A percentile compares a stretch with the other conserved stretches of the same genome.
These are phyloP conservation scores for Candida gorgasii DNA, from an alignment of 805 yeast species.

Conservation along the genomic window DNA sequence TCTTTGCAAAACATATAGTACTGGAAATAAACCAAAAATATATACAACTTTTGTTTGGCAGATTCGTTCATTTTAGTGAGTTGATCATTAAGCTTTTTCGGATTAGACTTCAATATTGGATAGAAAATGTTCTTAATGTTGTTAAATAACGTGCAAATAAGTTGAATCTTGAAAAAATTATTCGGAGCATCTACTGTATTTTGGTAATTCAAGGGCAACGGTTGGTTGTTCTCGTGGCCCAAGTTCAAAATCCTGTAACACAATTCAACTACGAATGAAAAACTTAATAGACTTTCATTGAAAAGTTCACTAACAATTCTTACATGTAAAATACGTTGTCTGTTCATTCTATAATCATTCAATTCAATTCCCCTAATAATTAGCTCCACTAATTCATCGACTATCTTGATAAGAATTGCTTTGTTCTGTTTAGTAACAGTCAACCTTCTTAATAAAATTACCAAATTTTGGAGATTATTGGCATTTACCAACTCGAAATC, in stretches of 20 bases:
- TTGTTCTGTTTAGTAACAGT: constrained; percentile 28
- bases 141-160: constrained; percentile 33
- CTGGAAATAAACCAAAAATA: constrained; percentile 62
- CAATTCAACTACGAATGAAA: constrained; percentile 49
- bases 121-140: constrained; percentile 1
- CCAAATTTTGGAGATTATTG: constrained; percentile 37
- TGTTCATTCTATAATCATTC: constrained; percentile 58
- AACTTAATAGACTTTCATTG: constrained; percentile 47
- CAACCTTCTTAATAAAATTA: constrained; percentile 16
- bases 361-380: constrained; percentile 65
- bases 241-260: constrained; percentile 57
- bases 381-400: constrained; percentile 69
- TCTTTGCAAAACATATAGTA: constrained; percentile 66
- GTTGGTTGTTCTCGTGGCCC: constrained; percentile 63
- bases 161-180: constrained; percentile 69
- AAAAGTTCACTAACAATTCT: constrained; percentile 60
- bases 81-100: constrained; percentile 6
- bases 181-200: constrained; percentile 60
- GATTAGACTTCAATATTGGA: background rate
- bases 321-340: constrained; percentile 61
- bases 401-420: constrained; percentile 43
- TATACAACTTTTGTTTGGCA: constrained; percentile 17
- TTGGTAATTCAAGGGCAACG: constrained; percentile 48
- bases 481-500: constrained; percentile 63
- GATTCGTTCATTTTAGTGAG: constrained; percentile 3